These are phyloP conservation scores for Blastobotrys mokoenaii DNA, from an alignment of 805 yeast genomes.

Conservation along the genomic window DNA sequence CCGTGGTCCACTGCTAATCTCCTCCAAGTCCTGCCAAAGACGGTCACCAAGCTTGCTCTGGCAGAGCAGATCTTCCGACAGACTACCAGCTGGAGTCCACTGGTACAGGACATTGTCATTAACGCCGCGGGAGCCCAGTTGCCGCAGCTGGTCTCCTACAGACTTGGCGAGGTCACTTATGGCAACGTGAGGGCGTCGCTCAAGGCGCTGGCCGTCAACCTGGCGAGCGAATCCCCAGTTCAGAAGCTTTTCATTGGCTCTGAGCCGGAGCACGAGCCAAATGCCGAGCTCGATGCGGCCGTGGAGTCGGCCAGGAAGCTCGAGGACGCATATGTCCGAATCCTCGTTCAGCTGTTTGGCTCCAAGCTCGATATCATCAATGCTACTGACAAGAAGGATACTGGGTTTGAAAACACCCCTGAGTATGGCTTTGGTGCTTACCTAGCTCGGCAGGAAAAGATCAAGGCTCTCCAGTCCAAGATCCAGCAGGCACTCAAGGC, in stretches of 20 bases:
- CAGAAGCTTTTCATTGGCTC: conserved; percentile 57
- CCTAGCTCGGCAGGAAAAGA: conserved; percentile 47
- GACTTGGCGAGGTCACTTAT: conserved; percentile 37
- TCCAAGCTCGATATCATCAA: conserved; percentile 52
- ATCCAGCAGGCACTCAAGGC: conserved; percentile 36
- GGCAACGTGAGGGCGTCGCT: conserved; percentile 36
- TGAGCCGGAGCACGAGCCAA: conserved; percentile 11
- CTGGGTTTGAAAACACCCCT: conserved; percentile 50
- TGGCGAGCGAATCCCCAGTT: conserved; percentile 44
- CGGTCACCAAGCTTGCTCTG: conserved; percentile 49
- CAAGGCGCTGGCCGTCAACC: conserved; percentile 43
- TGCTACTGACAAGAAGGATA: conserved; percentile 36
- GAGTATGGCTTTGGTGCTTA: conserved; percentile 83
- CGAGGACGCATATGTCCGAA: conserved; percentile 71
- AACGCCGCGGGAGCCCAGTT: conserved; percentile 39
- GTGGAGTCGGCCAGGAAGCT: conserved; percentile 41
- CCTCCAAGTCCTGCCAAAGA: conserved; percentile 42
- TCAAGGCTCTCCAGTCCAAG: conserved; percentile 35
- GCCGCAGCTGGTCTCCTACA: conserved; percentile 46
- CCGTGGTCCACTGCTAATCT: conserved; percentile 59
- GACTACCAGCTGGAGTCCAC: conserved; percentile 50
- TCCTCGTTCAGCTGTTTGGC: conserved; percentile 60
- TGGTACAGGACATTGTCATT: conserved; percentile 65
- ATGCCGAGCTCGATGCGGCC: conserved; percentile 29
- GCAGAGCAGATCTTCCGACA: conserved; percentile 53